A percentile compares a stretch with the other conserved stretches of the same genome.
These are phyloP conservation scores for Penicillium antarcticum DNA, from an alignment of 495 filamentous ascomycete genomes.

Conservation along the genomic window DNA sequence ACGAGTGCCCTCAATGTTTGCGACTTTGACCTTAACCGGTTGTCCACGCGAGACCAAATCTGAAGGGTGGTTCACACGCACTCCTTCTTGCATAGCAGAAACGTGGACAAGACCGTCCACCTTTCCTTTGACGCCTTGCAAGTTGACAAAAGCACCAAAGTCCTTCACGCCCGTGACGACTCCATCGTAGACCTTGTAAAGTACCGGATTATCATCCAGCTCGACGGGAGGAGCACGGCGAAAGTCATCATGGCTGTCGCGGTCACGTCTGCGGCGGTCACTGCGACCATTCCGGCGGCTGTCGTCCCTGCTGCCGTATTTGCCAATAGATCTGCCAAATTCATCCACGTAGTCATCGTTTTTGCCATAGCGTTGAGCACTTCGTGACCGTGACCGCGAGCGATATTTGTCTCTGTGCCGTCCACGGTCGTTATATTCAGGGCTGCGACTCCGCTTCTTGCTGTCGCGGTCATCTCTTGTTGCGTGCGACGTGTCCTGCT, in stretches of 20 bases:
- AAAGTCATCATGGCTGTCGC: slow-evolving; percentile 61
- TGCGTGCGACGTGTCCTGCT: slow-evolving; percentile 35
- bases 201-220: slow-evolving; percentile 72
- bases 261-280: slow-evolving; percentile 38
- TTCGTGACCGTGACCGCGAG: slow-evolving; percentile 56
- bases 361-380: slow-evolving; percentile 39
- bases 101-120: slow-evolving; percentile 94
- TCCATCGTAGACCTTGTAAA: slow-evolving; percentile 89
- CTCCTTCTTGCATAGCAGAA: slow-evolving; percentile 86
- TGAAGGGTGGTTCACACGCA: slow-evolving; percentile 85
- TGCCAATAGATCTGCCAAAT: slow-evolving; percentile 50
- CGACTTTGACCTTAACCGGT: slow-evolving; percentile 87
- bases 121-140: slow-evolving; percentile 81
- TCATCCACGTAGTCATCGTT: slow-evolving; percentile 62
- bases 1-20: slow-evolving; percentile 75
- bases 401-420: slow-evolving; percentile 51
- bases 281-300: slow-evolving; percentile 38
- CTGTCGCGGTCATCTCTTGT: slow-evolving; percentile 34
- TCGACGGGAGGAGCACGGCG: slow-evolving; percentile 71
- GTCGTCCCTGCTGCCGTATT: slow-evolving; percentile 39
- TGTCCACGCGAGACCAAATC: slow-evolving; percentile 81
- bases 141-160: slow-evolving; percentile 92
- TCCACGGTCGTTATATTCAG: slow-evolving; percentile 57
- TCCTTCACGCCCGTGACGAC: slow-evolving; percentile 88
- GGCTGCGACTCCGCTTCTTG: slow-evolving; percentile 72